A percentile compares a stretch with the other conserved stretches of the same genome.
Evolutionary conservation across 495 filamentous ascomycete genomes (phyloP).

Genomic region (Penicillium bialowiezense): DNA sequence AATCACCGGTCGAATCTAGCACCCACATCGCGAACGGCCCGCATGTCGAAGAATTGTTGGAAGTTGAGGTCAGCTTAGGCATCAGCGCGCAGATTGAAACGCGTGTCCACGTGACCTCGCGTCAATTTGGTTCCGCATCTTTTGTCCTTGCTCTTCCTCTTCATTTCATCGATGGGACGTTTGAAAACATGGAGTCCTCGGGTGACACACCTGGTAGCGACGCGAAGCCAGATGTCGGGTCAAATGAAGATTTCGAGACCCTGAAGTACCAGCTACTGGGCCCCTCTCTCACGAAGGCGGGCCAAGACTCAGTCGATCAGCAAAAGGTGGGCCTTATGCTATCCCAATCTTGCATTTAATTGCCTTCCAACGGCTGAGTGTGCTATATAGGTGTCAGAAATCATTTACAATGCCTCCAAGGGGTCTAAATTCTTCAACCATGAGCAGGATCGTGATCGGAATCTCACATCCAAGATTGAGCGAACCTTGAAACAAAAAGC

Average conservation of each 20-base stretch:
- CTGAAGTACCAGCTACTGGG: slow-evolving; percentile 77
- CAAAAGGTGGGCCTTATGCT: slow-evolving; percentile 54
- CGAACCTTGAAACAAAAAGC: slow-evolving; percentile 73
- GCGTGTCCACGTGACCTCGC: slow-evolving; percentile 40
- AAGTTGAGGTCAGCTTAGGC: slow-evolving; percentile 3
- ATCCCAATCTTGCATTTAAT: neutral
- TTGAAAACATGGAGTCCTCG: slow-evolving; percentile 24
- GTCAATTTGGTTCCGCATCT: slow-evolving; percentile 12
- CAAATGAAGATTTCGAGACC: slow-evolving; percentile 42
- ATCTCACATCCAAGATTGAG: slow-evolving; percentile 83
- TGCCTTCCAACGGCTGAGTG: neutral
- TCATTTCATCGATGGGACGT: slow-evolving; percentile 6
- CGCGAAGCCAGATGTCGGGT: neutral
- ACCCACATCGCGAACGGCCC: slow-evolving; percentile 39
- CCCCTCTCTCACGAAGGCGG: slow-evolving; percentile 89
- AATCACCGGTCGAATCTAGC: slow-evolving; percentile 45
- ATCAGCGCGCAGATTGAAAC: slow-evolving; percentile 28
- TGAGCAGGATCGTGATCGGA: slow-evolving; percentile 78
- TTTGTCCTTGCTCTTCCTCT: slow-evolving; percentile 11
- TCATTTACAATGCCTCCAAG: slow-evolving; percentile 96
- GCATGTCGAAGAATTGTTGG: slow-evolving; percentile 6
- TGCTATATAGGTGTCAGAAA: slow-evolving; percentile 71
- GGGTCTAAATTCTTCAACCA: slow-evolving; percentile 97
- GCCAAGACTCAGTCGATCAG: slow-evolving; percentile 93
- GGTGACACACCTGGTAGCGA: slow-evolving; percentile 18